Conservation (phyloP, 495 filamentous ascomycete species). For the Neurospora sp. region DNA sequence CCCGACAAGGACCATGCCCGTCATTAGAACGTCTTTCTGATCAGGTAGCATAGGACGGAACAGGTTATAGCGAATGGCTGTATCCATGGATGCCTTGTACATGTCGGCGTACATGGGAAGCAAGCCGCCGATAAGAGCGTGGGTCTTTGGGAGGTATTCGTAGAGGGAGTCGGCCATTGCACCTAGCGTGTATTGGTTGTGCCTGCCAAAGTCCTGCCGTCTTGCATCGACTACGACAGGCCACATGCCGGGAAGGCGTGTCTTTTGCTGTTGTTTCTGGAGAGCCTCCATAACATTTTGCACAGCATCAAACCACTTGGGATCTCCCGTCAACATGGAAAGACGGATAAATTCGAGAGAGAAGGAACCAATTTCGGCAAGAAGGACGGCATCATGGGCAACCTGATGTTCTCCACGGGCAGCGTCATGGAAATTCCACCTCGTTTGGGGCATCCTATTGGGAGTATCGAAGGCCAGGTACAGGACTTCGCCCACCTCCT, state of each 20-base stretch:
- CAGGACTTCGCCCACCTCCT: slow-evolving; percentile 72
- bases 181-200: slow-evolving; percentile 53
- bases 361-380: slow-evolving; percentile 63
- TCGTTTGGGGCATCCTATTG: slow-evolving; percentile 77
- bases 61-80: slow-evolving; percentile 54
- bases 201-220: slow-evolving; percentile 16
- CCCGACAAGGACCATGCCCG: slow-evolving; percentile 48
- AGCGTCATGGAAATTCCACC: slow-evolving; percentile 42
- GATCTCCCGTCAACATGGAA: slow-evolving; percentile 66
- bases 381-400: slow-evolving; percentile 24
- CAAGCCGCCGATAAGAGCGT: slow-evolving; percentile 60
- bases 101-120: slow-evolving; percentile 63
- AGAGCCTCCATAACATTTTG: slow-evolving; percentile 68
- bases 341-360: slow-evolving; percentile 80
- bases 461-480: slow-evolving; percentile 87
- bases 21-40: slow-evolving; percentile 33
- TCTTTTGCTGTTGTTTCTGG: slow-evolving; percentile 52
- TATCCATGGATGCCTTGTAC: slow-evolving; percentile 60
- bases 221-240: slow-evolving; percentile 29
- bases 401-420: slow-evolving; percentile 21
- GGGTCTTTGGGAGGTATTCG: slow-evolving; percentile 73
- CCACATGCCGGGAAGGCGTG: slow-evolving; percentile 57
- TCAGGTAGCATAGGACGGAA: slow-evolving; percentile 53
- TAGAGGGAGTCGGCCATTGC: slow-evolving; percentile 72
- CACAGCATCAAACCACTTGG: slow-evolving; percentile 81